phyloP scores from a whole-genome alignment of 139 green algal genomes.

The Haematococcus lacustris region DNA sequence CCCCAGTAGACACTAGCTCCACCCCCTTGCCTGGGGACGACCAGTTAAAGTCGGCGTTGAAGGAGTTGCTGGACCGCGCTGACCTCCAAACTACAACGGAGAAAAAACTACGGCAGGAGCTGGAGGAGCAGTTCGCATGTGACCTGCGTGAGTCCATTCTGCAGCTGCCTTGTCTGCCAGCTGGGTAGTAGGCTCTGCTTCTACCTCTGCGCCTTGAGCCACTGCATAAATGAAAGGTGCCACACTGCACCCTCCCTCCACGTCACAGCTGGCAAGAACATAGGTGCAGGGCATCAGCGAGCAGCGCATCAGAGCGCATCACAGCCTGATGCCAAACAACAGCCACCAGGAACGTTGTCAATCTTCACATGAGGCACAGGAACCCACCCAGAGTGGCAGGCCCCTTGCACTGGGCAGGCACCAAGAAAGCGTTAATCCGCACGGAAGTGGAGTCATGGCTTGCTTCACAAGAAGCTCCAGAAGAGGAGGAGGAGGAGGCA shows the following conservation, averaged over 20 bases:
- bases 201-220: too few relatives aligned
- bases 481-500: slow-evolving; percentile 14
- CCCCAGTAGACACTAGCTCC: not conserved
- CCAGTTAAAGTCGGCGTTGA: slow-evolving; percentile 6
- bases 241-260: too few relatives aligned
- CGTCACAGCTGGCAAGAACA: slow-evolving; percentile 44
- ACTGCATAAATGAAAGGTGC: too few relatives aligned
- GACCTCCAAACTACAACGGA: slow-evolving; percentile 55
- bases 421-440: slow-evolving; percentile 16
- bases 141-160: slow-evolving; percentile 40
- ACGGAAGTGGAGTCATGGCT: not conserved
- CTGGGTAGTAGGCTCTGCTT: slow-evolving; percentile 36
- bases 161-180: too few relatives aligned
- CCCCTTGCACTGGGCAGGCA: not conserved
- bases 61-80: slow-evolving; percentile 26
- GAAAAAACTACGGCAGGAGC: slow-evolving; percentile 56
- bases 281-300: not conserved
- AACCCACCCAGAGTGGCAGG: not conserved
- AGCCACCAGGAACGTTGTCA: slow-evolving; percentile 13
- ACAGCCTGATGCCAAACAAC: not conserved
- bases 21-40: not conserved
- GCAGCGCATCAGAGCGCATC: not conserved
- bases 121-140: slow-evolving; percentile 53
- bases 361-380: slow-evolving; percentile 4
- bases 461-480: slow-evolving; percentile 4